Percentiles rank a stretch among this genome's conserved stretches.
phyloP scores from a whole-genome alignment of 2,329 filamentous ascomycete species.

The Neofusicoccum parvum region DNA sequence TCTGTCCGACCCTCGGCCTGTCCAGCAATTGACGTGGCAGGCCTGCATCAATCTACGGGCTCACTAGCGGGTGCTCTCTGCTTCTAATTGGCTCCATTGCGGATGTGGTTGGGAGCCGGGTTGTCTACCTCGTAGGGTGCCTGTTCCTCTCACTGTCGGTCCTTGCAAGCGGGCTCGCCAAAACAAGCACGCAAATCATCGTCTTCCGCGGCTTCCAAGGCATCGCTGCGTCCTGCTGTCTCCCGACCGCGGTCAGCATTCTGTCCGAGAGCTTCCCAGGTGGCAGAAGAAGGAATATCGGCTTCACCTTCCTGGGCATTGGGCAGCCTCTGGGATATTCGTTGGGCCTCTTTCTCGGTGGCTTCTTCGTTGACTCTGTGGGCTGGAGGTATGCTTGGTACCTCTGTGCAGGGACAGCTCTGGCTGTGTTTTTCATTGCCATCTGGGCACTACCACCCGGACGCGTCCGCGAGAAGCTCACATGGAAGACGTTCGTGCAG shows the following conservation, averaged over 20 bases:
- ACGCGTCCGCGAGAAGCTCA: not conserved
- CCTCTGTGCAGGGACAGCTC: constrained; percentile 48
- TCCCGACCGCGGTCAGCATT: constrained; percentile 54
- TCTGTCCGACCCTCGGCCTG: not conserved
- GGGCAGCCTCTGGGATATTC: constrained; percentile 56
- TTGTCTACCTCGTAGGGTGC: constrained; percentile 51
- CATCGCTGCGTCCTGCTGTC: constrained; percentile 49
- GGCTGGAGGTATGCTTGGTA: constrained; percentile 59
- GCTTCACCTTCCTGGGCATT: constrained; percentile 54
- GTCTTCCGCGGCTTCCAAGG: constrained; percentile 51
- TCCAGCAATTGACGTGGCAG: constrained; percentile 23
- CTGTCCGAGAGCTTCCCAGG: constrained; percentile 51
- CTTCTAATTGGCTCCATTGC: constrained; percentile 41
- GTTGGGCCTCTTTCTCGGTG: constrained; percentile 54
- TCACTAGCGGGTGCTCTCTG: constrained; percentile 51
- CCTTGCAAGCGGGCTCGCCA: constrained; percentile 46
- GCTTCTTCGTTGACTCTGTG: constrained; percentile 50
- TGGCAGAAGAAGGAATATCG: constrained; percentile 54
- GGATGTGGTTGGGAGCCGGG: constrained; percentile 52
- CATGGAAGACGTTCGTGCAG: not conserved
- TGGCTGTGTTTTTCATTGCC: constrained; percentile 42
- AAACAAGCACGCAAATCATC: constrained; percentile 45
- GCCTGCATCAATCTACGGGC: constrained; percentile 40
- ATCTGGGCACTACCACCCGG: constrained; percentile 32
- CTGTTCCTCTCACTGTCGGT: constrained; percentile 29